Base-by-base conservation (phyloP, 2,329 filamentous ascomycete genomes). In the Epichloe sibirici region DNA sequence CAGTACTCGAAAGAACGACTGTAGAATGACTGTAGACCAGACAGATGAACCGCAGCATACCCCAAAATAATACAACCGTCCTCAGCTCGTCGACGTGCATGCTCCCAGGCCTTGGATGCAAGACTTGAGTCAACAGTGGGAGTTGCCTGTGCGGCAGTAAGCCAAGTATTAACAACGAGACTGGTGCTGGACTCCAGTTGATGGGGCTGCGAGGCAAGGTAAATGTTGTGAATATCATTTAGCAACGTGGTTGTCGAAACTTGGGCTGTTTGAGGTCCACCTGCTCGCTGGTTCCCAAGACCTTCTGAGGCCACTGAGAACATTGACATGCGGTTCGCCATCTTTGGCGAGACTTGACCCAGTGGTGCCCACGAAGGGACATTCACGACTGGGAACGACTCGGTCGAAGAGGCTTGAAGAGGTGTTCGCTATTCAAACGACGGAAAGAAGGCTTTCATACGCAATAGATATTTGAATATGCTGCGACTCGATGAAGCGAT, bases 131-230 rank as follows among this genome's bases (percentile, higher is more conserved):
- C 93, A 43, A 97, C 81, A 7, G 87, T 90, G 3, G 80, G 76
- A 40, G 84, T 81, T 25, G 79, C 72, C 59, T 86, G 86, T 31
- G 81, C 77, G 17, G 88, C 88, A 3, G 88, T 95, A 51, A 93
- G 78, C 90, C 90, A 96, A 53, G 90, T 96, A 71, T 97, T 97
- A 58, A 97, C 89, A 0, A 93, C 90, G 40, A 97, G 69, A 66
- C 89, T 95, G 38, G 90, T 93, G 59, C 88, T 89, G 47, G 90
- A 84, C 69, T 98, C 93, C 45, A 98, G 79, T 56, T 78, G 77
- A 66, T 95, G 93, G n/a, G 91, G 82, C 63, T 89, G 82, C 34
- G 83, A 83, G 3, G 86, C 82, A 47, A 88, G 79, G 69, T 95
- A 97, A 63, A 87, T 85, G 61, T 88, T 90, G 71, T 98, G 93